Percentiles rank a stretch among this genome's conserved stretches.
Evolutionary conservation across 106 monocot species (phyloP).

Genomic region (Agapanthus africanus): DNA sequence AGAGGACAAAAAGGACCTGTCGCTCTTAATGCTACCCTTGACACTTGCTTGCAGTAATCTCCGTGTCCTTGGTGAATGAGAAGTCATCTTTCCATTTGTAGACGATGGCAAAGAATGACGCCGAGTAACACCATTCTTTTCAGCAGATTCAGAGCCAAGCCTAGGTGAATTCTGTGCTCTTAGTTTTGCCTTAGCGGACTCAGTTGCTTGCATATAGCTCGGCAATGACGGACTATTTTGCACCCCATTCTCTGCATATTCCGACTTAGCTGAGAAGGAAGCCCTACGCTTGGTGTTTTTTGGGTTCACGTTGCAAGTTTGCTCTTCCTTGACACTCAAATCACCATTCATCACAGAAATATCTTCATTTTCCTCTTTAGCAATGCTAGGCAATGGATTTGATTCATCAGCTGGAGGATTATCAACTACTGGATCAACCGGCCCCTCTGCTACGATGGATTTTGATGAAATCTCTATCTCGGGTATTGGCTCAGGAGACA

Average conservation of each 20-base stretch:
- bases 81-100: constrained; percentile 52
- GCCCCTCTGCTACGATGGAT: constrained; percentile 7
- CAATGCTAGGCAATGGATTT: constrained; percentile 17
- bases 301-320: constrained; percentile 23
- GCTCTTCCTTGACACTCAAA: constrained; percentile 44
- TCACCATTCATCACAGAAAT: constrained; percentile 24
- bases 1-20: constrained; percentile 40
- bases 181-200: constrained; percentile 85
- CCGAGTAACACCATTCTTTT: constrained; percentile 50
- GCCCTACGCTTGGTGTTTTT: constrained; percentile 63
- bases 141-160: constrained; percentile 52
- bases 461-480: constrained; percentile 19
- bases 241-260: constrained; percentile 44
- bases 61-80: constrained; percentile 47
- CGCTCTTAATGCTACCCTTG: constrained; percentile 31
- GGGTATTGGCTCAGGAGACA: constrained; percentile 14
- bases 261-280: constrained; percentile 61
- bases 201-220: constrained; percentile 80
- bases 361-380: constrained; percentile 33
- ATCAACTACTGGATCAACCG: constrained; percentile 11
- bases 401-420: constrained; percentile 15
- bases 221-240: constrained; percentile 54
- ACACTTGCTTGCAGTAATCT: constrained; percentile 35
- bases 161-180: constrained; percentile 56
- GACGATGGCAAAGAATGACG: constrained; percentile 75